Evolutionary conservation across 176 grass and related monocot genomes (phyloP), one percentile per base, ranked within the genome.

Genomic region (Puya raimondii): DNA sequence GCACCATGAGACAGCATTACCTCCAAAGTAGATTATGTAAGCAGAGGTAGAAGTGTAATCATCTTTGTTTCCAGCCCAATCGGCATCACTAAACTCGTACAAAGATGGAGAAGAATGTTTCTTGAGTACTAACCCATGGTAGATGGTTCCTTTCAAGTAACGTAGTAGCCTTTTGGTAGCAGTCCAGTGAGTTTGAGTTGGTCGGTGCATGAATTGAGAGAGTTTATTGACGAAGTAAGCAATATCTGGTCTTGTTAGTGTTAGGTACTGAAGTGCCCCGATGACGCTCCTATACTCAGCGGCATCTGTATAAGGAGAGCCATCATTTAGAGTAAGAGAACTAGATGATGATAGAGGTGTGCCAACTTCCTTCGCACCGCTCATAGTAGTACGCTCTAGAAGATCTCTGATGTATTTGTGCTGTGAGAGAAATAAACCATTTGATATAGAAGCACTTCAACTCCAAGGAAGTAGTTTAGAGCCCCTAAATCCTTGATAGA

Each of bases 401-500:
- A 77, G 64, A 13, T 59, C 48, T 13, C 2, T 0, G 2, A 78
- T 12, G 12, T 78, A 54, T 16, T 57, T 17, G 53, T 57, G 53
- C n/a, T 57, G 53, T 13, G 53, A 57, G 53, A 57, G 53, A 56
- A 59, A 54, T 9, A 69, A 2, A 11, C 12, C 50, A n/a, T 23
- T 12, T 42, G 13, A 1, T 21, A 47, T 1, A 0, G 4, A 0
- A 52, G 33, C 1, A 67, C 51, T 21, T 78, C 15, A 8, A 78
- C 63, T 9, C 64, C 75, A 4, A 78, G 50, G 9, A 78, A 78
- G 11, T 23, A 69, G 16, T 63, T 9, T 1, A 69, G 63, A 16
- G 1, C 3, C 3, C 75, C 64, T n/a, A 74, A 11, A 47, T 74
- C 71, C 18, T 74, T 61, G 0, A 57, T 13, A 57, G 53, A 17